Conservation (phyloP, 306 rosid species). For the Delonix regia region DNA sequence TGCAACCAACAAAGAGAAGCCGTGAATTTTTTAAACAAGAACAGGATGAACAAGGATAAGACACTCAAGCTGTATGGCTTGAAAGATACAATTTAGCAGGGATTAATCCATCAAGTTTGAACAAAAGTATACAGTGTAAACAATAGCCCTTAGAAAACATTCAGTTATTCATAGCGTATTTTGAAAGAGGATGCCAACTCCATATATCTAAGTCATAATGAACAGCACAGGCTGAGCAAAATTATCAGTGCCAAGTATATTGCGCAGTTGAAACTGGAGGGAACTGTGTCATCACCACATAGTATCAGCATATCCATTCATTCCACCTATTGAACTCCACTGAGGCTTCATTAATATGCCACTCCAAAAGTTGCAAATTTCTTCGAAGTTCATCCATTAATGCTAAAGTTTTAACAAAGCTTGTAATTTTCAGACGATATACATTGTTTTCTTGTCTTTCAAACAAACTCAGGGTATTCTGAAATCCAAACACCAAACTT, state of each 20-base stretch:
- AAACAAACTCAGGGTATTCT: neutral
- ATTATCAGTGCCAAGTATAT: neutral
- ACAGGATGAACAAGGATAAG: neutral
- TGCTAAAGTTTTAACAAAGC: neutral
- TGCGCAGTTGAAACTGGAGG: neutral
- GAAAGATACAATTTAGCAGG: neutral
- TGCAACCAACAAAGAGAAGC: neutral
- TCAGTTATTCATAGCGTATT: neutral
- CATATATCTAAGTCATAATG: neutral
- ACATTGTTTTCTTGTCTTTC: neutral
- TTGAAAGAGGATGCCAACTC: neutral
- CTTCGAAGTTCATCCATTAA: neutral
- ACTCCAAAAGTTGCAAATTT: neutral
- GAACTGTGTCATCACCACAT: neutral
- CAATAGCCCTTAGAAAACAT: neutral
- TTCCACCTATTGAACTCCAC: neutral
- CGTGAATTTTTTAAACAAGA: neutral
- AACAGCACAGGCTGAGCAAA: neutral
- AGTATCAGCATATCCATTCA: neutral
- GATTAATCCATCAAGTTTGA: neutral
- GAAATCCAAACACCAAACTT: neutral
- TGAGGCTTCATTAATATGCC: neutral
- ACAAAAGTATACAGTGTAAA: neutral
- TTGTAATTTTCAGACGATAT: neutral
- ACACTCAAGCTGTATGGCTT: neutral